phyloP scores from a whole-genome alignment of 2,329 filamentous ascomycete genomes.

The Botryosphaeria agaves region DNA sequence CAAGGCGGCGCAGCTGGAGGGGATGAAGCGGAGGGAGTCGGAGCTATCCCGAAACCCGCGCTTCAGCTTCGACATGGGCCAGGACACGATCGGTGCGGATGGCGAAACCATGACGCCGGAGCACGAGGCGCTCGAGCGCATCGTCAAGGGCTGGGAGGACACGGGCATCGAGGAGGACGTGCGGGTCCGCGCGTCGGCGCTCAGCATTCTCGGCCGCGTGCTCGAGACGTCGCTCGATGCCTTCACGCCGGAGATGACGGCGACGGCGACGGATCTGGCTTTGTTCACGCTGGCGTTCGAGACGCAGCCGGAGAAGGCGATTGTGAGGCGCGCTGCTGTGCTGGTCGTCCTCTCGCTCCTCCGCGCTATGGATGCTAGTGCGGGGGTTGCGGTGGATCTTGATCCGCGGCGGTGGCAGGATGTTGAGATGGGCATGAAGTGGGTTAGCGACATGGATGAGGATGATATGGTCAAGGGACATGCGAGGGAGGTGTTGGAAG shows the following conservation, averaged over 20 bases:
- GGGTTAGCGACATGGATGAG: constrained; percentile 46
- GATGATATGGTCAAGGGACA: constrained; percentile 54
- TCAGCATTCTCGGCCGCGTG: constrained; percentile 44
- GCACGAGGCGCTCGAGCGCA: constrained; percentile 32
- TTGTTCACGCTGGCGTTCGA: constrained; percentile 41
- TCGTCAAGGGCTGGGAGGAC: constrained; percentile 51
- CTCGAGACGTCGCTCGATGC: constrained; percentile 44
- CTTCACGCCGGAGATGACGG: constrained; percentile 32
- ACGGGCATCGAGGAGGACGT: constrained; percentile 49
- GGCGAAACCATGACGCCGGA: constrained; percentile 9
- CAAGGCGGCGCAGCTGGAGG: constrained; percentile 29
- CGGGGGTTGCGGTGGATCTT: constrained; percentile 34
- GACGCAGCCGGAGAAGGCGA: constrained; percentile 39
- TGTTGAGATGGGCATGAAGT: constrained; percentile 42
- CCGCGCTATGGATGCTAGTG: constrained; percentile 35
- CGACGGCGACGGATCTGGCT: constrained; percentile 9
- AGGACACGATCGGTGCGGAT: too few species aligned
- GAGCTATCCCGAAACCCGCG: too few species aligned
- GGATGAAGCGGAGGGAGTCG: too few species aligned
- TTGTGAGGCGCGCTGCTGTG: constrained; percentile 49
- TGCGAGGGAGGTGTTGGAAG: constrained; percentile 48
- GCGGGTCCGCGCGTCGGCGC: constrained; percentile 48
- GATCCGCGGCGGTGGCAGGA: constrained; percentile 40
- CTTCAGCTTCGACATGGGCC: too few species aligned
- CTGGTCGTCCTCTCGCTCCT: constrained; percentile 45